Evolutionary conservation across 371 early-diverging fungal species (phyloP).

Genomic region (Apophysomyces elegans): DNA sequence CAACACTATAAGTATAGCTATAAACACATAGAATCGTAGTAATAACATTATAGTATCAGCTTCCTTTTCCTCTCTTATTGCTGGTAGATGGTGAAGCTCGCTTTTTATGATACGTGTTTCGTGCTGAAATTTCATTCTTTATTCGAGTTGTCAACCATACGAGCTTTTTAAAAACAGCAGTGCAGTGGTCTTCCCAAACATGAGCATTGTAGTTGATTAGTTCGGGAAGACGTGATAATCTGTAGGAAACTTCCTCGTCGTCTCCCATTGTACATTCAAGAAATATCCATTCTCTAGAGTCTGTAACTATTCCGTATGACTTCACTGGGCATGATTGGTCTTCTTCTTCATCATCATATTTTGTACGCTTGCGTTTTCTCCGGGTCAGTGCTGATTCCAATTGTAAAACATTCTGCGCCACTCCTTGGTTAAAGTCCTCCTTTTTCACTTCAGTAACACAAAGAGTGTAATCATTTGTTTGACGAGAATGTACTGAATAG

Average conservation of each 20-base stretch:
- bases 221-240: conserved; percentile 2
- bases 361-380: conserved; percentile 10
- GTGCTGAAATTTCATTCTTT: not conserved
- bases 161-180: not conserved
- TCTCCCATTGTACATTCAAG: conserved; percentile 9
- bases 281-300: conserved; percentile 10
- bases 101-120: conserved; percentile 1
- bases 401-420: conserved; percentile 11
- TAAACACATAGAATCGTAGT: conserved; percentile 8
- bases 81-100: conserved; percentile 6
- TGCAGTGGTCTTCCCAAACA: not conserved
- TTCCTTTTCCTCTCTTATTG: conserved; percentile 4
- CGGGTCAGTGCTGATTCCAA: conserved; percentile 6
- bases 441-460: conserved; percentile 16
- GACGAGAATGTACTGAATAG: conserved; percentile 12
- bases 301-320: conserved; percentile 5
- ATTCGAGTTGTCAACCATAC: conserved; percentile 6
- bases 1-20: conserved; percentile 1
- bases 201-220: not conserved
- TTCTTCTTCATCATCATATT: conserved; percentile 10
- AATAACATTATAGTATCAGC: not conserved
- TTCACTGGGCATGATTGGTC: not conserved
- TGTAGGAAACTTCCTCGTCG: not conserved
- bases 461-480: conserved; percentile 8
- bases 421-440: conserved; percentile 11